These are phyloP conservation scores for Elaphomyces granulatus DNA, from an alignment of 495 filamentous ascomycete genomes.

Conservation along the genomic window DNA sequence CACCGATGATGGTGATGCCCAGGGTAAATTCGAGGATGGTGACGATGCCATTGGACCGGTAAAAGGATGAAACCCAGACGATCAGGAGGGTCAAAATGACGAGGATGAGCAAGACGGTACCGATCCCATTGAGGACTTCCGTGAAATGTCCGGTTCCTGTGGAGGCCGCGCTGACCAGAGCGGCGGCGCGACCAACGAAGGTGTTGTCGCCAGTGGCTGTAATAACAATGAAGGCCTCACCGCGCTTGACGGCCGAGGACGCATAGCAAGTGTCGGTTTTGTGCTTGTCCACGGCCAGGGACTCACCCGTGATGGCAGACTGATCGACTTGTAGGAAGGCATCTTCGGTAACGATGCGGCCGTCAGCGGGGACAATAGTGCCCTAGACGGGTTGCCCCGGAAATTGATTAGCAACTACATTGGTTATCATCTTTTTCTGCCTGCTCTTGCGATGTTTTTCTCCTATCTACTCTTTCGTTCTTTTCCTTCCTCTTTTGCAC, in stretches of 20 bases:
- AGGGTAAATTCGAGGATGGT: constrained; percentile 67
- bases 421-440: neutral
- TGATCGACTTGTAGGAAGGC: constrained; percentile 84
- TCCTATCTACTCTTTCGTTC: no score
- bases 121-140: constrained; percentile 71
- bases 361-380: constrained; percentile 82
- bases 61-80: constrained; percentile 79
- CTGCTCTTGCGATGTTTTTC: no score
- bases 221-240: constrained; percentile 66
- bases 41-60: constrained; percentile 64
- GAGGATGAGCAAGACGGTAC: constrained; percentile 55
- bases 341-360: constrained; percentile 63
- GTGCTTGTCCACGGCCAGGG: constrained; percentile 78
- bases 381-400: constrained; percentile 27
- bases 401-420: neutral
- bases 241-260: constrained; percentile 82
- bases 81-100: constrained; percentile 67
- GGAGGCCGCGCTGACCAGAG: constrained; percentile 63
- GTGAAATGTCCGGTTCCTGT: constrained; percentile 73
- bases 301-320: constrained; percentile 85
- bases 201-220: constrained; percentile 76
- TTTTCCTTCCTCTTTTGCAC: no score
- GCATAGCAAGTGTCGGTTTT: constrained; percentile 65
- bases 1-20: constrained; percentile 82
- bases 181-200: constrained; percentile 78